A percentile compares a stretch with the other conserved stretches of the same genome.
Conservation (phyloP, 2,329 filamentous ascomycete species). For the Colletotrichum neosansevieriae region DNA sequence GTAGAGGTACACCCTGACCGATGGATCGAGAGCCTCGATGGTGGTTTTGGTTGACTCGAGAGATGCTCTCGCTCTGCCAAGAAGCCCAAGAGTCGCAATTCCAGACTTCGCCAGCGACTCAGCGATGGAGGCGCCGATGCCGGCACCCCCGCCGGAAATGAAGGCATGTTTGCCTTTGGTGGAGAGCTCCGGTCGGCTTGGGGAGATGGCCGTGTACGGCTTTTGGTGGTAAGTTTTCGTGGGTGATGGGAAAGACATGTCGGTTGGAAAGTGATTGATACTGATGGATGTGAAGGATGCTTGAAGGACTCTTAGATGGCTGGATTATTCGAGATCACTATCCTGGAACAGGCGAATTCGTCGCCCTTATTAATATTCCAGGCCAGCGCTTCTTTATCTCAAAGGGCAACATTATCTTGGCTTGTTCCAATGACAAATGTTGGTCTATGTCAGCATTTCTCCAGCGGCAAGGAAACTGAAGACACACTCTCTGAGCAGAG, state of each 20-base stretch:
- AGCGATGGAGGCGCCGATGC: slow-evolving; percentile 60
- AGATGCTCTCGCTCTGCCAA: slow-evolving; percentile 46
- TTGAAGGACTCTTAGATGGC: not conserved
- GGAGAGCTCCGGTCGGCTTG: slow-evolving; percentile 44
- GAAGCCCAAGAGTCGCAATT: slow-evolving; percentile 63
- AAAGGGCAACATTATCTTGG: not conserved
- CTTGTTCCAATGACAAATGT: too few relatives aligned
- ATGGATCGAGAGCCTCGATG: slow-evolving; percentile 40
- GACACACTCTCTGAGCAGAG: not conserved
- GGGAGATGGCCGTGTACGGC: slow-evolving; percentile 46
- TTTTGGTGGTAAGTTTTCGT: slow-evolving; percentile 39
- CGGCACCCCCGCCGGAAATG: slow-evolving; percentile 67
- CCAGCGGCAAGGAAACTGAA: too few relatives aligned
- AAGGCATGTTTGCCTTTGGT: slow-evolving; percentile 59
- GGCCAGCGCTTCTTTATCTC: not conserved
- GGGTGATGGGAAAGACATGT: slow-evolving; percentile 42
- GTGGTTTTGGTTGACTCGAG: slow-evolving; percentile 44
- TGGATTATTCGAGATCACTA: not conserved
- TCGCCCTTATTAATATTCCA: too few relatives aligned
- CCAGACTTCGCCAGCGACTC: slow-evolving; percentile 54
- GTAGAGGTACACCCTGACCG: slow-evolving; percentile 40
- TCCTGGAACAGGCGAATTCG: too few relatives aligned
- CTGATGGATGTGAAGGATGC: not conserved
- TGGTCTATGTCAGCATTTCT: too few relatives aligned
- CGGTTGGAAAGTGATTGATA: too few relatives aligned